Evolutionary conservation across 2,329 filamentous ascomycete genomes (phyloP).

Genomic region (Alternaria sp.): DNA sequence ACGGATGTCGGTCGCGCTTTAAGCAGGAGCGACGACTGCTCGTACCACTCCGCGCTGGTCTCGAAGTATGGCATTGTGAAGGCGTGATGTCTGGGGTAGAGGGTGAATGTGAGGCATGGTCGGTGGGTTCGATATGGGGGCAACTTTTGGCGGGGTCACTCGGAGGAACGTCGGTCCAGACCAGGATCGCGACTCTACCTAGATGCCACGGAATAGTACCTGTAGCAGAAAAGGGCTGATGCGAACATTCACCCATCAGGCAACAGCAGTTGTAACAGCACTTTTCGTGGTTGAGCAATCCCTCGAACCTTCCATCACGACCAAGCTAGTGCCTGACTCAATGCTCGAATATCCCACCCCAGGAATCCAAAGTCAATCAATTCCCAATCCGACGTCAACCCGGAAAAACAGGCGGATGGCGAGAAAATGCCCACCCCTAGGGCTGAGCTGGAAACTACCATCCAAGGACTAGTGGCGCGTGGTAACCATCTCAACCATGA

Average conservation of each 20-base stretch:
- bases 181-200: conserved; percentile 8
- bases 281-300: background rate
- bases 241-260: background rate
- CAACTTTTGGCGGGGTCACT: conserved; percentile 43
- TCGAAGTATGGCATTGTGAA: conserved; percentile 76
- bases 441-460: conserved; percentile 35
- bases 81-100: conserved; percentile 20
- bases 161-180: conserved; percentile 25
- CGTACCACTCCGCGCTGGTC: conserved; percentile 89
- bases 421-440: conserved; percentile 15
- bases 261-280: background rate
- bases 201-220: background rate
- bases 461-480: conserved; percentile 49
- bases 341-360: background rate
- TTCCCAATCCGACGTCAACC: no score
- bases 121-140: conserved; percentile 23
- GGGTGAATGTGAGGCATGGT: conserved; percentile 16
- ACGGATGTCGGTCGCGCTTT: conserved; percentile 87
- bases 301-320: background rate
- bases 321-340: background rate
- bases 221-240: conserved; percentile 1
- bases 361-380: background rate
- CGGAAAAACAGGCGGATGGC: conserved; percentile 10
- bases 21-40: conserved; percentile 83
- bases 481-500: conserved; percentile 53